Evolutionary conservation across 371 early-diverging fungal genomes (phyloP).

Genomic region (Coemansia sp.): DNA sequence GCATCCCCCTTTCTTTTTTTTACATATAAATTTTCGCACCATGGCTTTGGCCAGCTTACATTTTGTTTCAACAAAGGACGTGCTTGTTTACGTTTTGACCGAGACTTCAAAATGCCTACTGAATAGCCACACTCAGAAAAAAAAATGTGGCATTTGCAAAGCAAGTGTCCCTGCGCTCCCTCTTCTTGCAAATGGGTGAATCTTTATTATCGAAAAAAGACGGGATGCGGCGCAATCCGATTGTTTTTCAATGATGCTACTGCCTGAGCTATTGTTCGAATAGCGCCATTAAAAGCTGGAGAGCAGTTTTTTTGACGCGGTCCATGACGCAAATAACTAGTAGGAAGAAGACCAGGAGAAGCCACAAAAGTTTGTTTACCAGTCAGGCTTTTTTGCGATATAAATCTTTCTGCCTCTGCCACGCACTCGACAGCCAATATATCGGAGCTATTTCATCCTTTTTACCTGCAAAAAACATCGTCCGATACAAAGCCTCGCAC

Average conservation of each 20-base stretch:
- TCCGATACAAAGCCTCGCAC: too few relatives aligned
- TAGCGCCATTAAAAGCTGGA: neutral
- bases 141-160: neutral
- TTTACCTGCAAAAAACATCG: too few relatives aligned
- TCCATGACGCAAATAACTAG: neutral
- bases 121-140: neutral
- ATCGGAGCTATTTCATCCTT: too few relatives aligned
- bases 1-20: neutral
- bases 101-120: neutral
- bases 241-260: slow-evolving; percentile 3
- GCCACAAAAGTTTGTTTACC: neutral
- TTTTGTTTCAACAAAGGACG: too few relatives aligned
- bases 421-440: too few relatives aligned
- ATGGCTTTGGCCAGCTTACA: neutral
- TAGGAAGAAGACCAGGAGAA: neutral
- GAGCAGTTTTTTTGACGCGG: neutral
- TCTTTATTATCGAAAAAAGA: neutral
- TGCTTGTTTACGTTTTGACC: neutral
- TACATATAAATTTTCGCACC: neutral
- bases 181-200: neutral
- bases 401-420: too few relatives aligned
- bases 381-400: too few relatives aligned
- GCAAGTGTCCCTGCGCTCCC: neutral
- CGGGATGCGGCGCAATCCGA: neutral
- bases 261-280: slow-evolving; percentile 1